A percentile compares a stretch with the other conserved stretches of the same genome.
phyloP scores from a whole-genome alignment of 169 alveolate species.

The Plasmodium sp. region DNA sequence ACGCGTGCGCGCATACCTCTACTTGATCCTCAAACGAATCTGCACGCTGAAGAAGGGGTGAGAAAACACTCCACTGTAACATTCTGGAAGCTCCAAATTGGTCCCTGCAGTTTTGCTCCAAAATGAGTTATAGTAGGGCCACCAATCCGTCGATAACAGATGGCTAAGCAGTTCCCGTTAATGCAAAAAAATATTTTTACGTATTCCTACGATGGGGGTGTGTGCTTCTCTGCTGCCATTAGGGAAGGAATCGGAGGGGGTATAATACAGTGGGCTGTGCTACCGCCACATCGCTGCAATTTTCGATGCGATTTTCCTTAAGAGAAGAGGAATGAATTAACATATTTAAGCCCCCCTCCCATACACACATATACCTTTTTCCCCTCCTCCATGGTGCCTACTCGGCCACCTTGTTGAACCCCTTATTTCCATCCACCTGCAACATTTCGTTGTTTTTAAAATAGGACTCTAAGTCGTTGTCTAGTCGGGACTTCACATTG shows the following conservation, averaged over 20 bases:
- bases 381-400: not conserved
- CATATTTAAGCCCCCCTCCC: not conserved
- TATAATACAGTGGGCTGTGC: not conserved
- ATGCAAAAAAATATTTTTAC: too few species aligned
- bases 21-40: not conserved
- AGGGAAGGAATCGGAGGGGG: not conserved
- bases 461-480: constrained; percentile 67
- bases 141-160: not conserved
- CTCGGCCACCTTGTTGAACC: constrained; percentile 36
- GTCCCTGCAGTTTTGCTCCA: not conserved
- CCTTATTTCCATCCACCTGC: constrained; percentile 24
- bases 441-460: constrained; percentile 29
- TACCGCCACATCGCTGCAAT: not conserved
- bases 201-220: not conserved
- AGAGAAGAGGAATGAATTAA: not conserved
- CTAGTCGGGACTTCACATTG: constrained; percentile 55
- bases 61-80: not conserved
- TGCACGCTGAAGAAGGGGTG: not conserved
- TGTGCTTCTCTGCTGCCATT: not conserved
- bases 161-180: not conserved
- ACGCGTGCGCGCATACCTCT: not conserved
- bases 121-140: not conserved
- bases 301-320: not conserved
- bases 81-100: not conserved
- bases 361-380: not conserved